A percentile compares a stretch with the other conserved stretches of the same genome.
These are phyloP conservation scores for Lantana camara DNA, from an alignment of 257 asterid species.

Conservation along the genomic window DNA sequence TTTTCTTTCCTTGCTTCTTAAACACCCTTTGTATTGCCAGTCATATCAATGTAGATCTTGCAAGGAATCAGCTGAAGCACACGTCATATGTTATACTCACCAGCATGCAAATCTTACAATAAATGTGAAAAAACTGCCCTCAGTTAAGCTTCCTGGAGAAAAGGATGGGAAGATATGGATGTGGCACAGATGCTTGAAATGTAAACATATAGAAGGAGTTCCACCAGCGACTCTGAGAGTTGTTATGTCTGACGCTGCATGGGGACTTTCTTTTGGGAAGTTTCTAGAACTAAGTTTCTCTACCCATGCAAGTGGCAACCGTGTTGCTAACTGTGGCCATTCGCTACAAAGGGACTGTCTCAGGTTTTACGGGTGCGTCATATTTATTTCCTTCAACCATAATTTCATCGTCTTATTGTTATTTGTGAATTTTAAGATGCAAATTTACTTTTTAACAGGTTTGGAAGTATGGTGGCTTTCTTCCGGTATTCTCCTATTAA, in stretches of 20 bases:
- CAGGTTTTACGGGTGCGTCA: conserved; percentile 82
- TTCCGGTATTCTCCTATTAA: conserved; percentile 86
- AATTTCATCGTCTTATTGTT: neutral
- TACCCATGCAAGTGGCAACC: conserved; percentile 91
- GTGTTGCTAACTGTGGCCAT: conserved; percentile 94
- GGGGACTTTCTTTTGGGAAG: conserved; percentile 99
- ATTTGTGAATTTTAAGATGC: neutral
- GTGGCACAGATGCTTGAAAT: conserved; percentile 98
- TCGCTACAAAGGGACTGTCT: conserved; percentile 97
- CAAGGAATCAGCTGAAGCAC: conserved; percentile 89
- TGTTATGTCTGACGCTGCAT: conserved; percentile 93
- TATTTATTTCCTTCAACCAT: neutral
- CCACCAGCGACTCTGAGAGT: conserved; percentile 88
- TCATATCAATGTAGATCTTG: conserved; percentile 71
- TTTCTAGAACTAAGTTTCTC: conserved; percentile 97
- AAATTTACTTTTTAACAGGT: conserved; percentile 46
- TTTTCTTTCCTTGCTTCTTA: neutral
- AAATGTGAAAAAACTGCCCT: conserved; percentile 60
- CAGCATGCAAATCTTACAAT: conserved; percentile 88
- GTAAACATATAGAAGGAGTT: conserved; percentile 61
- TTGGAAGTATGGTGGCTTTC: conserved; percentile 86
- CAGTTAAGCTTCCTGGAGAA: conserved; percentile 77
- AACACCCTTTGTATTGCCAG: conserved; percentile 44
- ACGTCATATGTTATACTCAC: conserved; percentile 83
- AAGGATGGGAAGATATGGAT: conserved; percentile 96